phyloP scores from a whole-genome alignment of 176 grass and related monocot genomes.

The Leersia perrieri region DNA sequence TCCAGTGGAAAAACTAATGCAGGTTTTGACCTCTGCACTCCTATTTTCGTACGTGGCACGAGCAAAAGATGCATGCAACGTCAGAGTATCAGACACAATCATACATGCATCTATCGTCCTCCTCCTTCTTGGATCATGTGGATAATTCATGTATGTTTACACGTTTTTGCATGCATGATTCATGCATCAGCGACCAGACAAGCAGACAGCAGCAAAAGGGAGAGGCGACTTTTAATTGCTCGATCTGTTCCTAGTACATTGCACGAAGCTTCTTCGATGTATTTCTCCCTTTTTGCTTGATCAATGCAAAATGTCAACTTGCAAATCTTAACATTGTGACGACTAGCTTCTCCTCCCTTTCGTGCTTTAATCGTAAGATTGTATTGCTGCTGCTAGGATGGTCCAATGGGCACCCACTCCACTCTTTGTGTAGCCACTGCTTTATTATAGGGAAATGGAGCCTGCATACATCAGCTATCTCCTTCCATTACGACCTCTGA shows the following conservation, averaged over 20 bases:
- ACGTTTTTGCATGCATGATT: background rate
- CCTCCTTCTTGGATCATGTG: no score
- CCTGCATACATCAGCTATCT: background rate
- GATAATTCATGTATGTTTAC: background rate
- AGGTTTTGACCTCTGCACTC: background rate
- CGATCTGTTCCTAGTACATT: background rate
- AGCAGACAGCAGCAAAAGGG: background rate
- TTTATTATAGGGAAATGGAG: background rate
- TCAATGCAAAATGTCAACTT: background rate
- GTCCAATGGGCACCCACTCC: background rate
- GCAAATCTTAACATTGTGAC: background rate
- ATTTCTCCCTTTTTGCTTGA: background rate
- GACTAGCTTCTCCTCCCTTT: background rate
- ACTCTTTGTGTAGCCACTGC: background rate
- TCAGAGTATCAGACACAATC: slow-evolving; percentile 21
- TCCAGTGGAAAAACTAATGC: background rate
- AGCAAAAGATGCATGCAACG: slow-evolving; percentile 6
- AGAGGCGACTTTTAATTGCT: background rate
- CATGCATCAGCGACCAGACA: background rate
- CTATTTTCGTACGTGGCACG: no score
- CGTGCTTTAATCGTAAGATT: background rate
- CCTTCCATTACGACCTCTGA: background rate
- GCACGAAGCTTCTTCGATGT: background rate
- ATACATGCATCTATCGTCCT: background rate
- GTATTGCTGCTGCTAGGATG: background rate